Conservation (phyloP, 352 stramenopile genomes). For the Pythium phragmiticola region DNA sequence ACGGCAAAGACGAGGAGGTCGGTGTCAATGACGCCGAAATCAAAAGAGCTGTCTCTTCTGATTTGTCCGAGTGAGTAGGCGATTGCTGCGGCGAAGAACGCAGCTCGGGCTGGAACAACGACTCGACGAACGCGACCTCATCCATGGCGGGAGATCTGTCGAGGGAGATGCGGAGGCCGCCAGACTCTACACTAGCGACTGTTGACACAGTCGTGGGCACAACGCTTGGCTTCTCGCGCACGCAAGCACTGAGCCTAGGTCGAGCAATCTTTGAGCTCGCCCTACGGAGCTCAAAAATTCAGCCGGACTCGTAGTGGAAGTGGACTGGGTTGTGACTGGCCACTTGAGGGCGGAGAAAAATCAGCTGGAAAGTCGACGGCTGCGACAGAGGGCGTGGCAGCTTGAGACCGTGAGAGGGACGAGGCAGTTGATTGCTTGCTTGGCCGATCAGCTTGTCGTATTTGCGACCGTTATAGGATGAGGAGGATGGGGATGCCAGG, state of each 20-base stretch:
- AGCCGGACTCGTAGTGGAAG: background rate
- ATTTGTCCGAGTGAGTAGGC: conserved; percentile 7
- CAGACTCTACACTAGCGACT: background rate
- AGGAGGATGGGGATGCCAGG: too few relatives aligned
- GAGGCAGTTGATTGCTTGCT: too few relatives aligned
- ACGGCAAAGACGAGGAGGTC: background rate
- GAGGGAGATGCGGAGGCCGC: background rate
- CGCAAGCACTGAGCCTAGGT: conserved; percentile 1
- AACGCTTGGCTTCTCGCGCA: background rate
- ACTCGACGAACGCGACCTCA: conserved; percentile 70
- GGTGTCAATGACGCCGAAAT: conserved; percentile 13
- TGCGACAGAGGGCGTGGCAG: background rate
- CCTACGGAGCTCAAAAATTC: background rate
- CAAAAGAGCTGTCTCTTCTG: conserved; percentile 4
- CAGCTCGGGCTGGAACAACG: conserved; percentile 56
- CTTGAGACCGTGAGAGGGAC: background rate
- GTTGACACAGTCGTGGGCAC: background rate
- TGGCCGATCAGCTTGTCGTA: too few relatives aligned
- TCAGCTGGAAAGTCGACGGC: conserved; percentile 10
- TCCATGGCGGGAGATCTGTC: conserved; percentile 37
- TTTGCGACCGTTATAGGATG: too few relatives aligned
- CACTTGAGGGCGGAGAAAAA: conserved; percentile 2
- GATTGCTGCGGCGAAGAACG: conserved; percentile 28
- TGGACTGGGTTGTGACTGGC: background rate
- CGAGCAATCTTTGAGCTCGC: background rate